Conservation (phyloP, 805 yeast genomes). For the Geotrichum ghanense region DNA sequence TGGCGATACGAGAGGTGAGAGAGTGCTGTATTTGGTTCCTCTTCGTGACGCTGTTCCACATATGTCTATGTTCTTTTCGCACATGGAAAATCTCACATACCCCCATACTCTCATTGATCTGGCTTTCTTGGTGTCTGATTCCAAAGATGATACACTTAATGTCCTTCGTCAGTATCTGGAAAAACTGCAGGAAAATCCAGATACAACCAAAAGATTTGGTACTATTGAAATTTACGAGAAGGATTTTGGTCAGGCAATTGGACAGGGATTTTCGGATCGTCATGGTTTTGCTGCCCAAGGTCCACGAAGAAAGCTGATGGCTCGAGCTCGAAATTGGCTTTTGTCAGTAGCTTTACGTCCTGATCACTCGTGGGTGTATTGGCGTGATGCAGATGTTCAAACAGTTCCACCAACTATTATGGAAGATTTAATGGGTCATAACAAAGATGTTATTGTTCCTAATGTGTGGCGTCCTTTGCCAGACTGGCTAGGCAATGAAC, state of each 20-base stretch:
- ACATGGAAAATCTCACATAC: slow-evolving; percentile 68
- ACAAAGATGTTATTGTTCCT: slow-evolving; percentile 87
- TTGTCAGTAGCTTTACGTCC: slow-evolving; percentile 79
- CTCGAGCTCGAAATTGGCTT: slow-evolving; percentile 90
- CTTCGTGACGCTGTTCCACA: slow-evolving; percentile 86
- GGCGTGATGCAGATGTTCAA: slow-evolving; percentile 98
- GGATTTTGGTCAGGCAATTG: slow-evolving; percentile 87
- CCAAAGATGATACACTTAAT: slow-evolving; percentile 78
- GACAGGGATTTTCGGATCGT: slow-evolving; percentile 86
- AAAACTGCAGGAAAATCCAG: slow-evolving; percentile 54
- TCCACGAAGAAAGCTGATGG: slow-evolving; percentile 90
- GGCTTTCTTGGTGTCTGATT: slow-evolving; percentile 82
- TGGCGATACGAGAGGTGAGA: slow-evolving; percentile 73
- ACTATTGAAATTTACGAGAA: slow-evolving; percentile 74
- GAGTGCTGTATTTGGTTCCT: slow-evolving; percentile 80
- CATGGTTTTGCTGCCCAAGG: slow-evolving; percentile 97
- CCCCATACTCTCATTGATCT: slow-evolving; percentile 79
- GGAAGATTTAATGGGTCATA: slow-evolving; percentile 88
- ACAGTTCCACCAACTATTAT: slow-evolving; percentile 72
- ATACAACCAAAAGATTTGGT: slow-evolving; percentile 58
- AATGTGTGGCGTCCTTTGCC: slow-evolving; percentile 98
- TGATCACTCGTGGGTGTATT: slow-evolving; percentile 89
- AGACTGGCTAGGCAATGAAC: slow-evolving; percentile 76
- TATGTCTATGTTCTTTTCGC: slow-evolving; percentile 79
- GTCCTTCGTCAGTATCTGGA: slow-evolving; percentile 45